Conservation (phyloP, 768 basidiomycete species). For the Kwoniella sp. region DNA sequence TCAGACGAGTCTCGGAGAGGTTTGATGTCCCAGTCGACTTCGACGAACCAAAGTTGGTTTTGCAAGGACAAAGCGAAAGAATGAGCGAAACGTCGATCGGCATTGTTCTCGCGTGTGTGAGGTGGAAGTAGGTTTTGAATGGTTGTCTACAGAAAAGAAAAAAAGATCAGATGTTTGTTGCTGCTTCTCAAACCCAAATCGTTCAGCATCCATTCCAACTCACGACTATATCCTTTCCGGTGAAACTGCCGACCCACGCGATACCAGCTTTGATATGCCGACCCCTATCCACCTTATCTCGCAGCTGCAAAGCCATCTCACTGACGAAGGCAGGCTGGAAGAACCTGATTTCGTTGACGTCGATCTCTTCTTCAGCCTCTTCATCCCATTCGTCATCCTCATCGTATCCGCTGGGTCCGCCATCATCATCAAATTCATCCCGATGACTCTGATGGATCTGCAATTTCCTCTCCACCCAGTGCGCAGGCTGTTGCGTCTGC, state of each 20-base stretch:
- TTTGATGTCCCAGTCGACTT: slow-evolving; percentile 90
- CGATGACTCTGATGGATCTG: slow-evolving; percentile 45
- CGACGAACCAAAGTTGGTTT: slow-evolving; percentile 90
- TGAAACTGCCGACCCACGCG: slow-evolving; percentile 85
- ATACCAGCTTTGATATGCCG: slow-evolving; percentile 91
- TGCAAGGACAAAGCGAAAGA: slow-evolving; percentile 88
- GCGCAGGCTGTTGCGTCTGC: slow-evolving; percentile 42
- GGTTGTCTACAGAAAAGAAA: slow-evolving; percentile 65
- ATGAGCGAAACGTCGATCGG: slow-evolving; percentile 78
- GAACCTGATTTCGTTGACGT: slow-evolving; percentile 70
- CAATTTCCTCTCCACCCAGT: slow-evolving; percentile 52
- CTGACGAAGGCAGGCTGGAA: slow-evolving; percentile 85
- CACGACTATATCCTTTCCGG: slow-evolving; percentile 91
- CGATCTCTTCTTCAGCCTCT: slow-evolving; percentile 44
- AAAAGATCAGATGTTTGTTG: not conserved
- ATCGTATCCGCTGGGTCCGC: slow-evolving; percentile 13
- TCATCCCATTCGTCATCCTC: slow-evolving; percentile 22
- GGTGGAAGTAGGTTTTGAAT: slow-evolving; percentile 85
- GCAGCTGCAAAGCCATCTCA: slow-evolving; percentile 82
- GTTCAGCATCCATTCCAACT: slow-evolving; percentile 58
- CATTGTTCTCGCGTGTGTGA: slow-evolving; percentile 73
- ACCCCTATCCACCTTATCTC: slow-evolving; percentile 84
- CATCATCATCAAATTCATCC: slow-evolving; percentile 36
- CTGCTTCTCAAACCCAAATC: not conserved
- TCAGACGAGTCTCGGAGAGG: slow-evolving; percentile 83